Base-by-base conservation (phyloP, 2,329 filamentous ascomycete genomes). In the Seiridium cupressi region DNA sequence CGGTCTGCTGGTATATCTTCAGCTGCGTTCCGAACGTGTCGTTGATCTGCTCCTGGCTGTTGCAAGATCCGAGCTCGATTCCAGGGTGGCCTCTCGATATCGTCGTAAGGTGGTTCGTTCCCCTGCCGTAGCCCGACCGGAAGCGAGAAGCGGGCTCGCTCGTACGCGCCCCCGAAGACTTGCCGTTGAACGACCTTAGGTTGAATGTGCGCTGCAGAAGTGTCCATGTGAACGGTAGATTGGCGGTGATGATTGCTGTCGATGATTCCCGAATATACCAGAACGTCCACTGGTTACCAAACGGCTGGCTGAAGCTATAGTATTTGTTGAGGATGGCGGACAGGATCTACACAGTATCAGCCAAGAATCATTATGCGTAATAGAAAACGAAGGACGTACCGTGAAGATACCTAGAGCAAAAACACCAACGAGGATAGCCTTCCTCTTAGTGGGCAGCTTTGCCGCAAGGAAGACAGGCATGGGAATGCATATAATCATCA, bases 401-500 rank as follows among this genome's bases (percentile, higher is more conserved):
- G 80, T 81, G 55, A 83, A 82, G 40, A 72, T 63, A 8, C 79
- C 80, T 38, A 83, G 65, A 7, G 76, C 72, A 60, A 83, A 81
- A 31, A 83, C 74, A 3, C 68, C 69, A 53, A 75, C 75, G 1
- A 88, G 76, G 1, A 85, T 76, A 0, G 80, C 57, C 70, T 87
- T 88, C 66, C 84, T 80, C 67, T 78, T 82, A 1, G 74, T 44
- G 5, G 77, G 73, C 2, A 88, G 73, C 51, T 79, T 77, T 1
- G 84, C 78, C 32, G 76, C 77, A 10, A 82, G 63, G 34, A 88
- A 75, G 32, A 82, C 63, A 2, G 84, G 84, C 63, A 88, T 76
- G 1, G 84, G 84, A 31, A 88, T 81, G 3, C 77, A 66, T 35
- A 88, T 80, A 68, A 89, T 87, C 73, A 84, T 77, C 3, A 86